A percentile compares a stretch with the other conserved stretches of the same genome.
These are phyloP conservation scores for Herpetospermum pedunculosum DNA, from an alignment of 306 rosid species.

Conservation along the genomic window DNA sequence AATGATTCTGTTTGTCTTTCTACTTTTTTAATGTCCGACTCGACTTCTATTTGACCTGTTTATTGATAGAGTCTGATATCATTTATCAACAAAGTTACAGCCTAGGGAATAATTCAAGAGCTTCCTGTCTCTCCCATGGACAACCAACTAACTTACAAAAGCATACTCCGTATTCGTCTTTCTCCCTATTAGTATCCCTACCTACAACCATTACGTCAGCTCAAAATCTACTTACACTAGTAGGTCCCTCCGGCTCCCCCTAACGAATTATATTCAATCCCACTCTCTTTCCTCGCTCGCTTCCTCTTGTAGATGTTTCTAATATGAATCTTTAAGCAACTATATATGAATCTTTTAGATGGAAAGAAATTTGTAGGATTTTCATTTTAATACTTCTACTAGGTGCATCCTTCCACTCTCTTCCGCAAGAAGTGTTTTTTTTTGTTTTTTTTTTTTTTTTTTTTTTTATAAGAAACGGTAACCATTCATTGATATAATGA, in stretches of 20 bases:
- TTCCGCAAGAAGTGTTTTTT: no score
- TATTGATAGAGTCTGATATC: not conserved
- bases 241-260: not conserved
- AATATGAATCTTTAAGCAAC: not conserved
- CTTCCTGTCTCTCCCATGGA: not conserved
- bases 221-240: not conserved
- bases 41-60: not conserved
- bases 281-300: not conserved
- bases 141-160: not conserved
- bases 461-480: no score
- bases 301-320: not conserved
- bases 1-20: not conserved
- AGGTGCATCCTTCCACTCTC: not conserved
- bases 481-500: no score
- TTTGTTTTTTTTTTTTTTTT: no score
- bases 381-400: not conserved
- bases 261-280: not conserved
- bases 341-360: not conserved
- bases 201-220: not conserved
- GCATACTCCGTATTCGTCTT: not conserved
- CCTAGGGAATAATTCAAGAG: no score
- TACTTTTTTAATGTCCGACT: not conserved
- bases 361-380: not conserved
- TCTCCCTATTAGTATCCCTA: not conserved
- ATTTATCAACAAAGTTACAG: not conserved